Evolutionary conservation across 1,139 yeast species (phyloP), one percentile per base, ranked within the genome.

Genomic region (Debaryomyces robertsiae): DNA sequence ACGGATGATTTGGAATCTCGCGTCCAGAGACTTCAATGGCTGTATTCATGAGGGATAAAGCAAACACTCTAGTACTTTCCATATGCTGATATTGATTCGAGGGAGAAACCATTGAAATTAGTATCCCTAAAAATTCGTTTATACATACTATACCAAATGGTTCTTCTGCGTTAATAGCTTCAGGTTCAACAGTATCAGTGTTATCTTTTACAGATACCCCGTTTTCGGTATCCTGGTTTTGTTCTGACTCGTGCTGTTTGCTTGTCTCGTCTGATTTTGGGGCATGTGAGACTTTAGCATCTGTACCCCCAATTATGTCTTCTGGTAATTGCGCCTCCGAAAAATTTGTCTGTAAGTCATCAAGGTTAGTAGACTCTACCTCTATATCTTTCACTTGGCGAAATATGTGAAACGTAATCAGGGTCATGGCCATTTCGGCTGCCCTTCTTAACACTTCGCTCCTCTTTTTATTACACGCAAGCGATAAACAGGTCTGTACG

Each of bases 391-490:
- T 73, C 39, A 90, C 65, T 47, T 80, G 81, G 23, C 73, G 63
- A 59, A 91, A 93, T 7, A 91, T 75, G 39, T 80, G 73, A 31
- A 82, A 76, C 1, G 93, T 82, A 40, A 90, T 81, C 4, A 82
- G 71, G 29, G 77, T 71, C 77, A 91, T 79, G 0, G 96, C 81
- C 72, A 86, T 79, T 55, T 93, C 98, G 0, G 98, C 98, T 1
- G 95, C 86, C 46, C 85, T 78, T 55, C 98, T 73, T 44, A 94
- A 74, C 10, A 91, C 88, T 53, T 93, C 98, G 46, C 95, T 85
- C 60, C 98, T 77, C 58, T 91, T 79, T 65, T 90, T 88, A 60
- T 93, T 95, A 57, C 96, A 89, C 1, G 98, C 96, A 63, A 94
- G 77, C 10, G 95, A 84, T 56, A 94, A 75, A 45, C 96, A 89